These are phyloP conservation scores for Fusarium oligoseptatum DNA, from an alignment of 2,329 filamentous ascomycete genomes.

Conservation along the genomic window DNA sequence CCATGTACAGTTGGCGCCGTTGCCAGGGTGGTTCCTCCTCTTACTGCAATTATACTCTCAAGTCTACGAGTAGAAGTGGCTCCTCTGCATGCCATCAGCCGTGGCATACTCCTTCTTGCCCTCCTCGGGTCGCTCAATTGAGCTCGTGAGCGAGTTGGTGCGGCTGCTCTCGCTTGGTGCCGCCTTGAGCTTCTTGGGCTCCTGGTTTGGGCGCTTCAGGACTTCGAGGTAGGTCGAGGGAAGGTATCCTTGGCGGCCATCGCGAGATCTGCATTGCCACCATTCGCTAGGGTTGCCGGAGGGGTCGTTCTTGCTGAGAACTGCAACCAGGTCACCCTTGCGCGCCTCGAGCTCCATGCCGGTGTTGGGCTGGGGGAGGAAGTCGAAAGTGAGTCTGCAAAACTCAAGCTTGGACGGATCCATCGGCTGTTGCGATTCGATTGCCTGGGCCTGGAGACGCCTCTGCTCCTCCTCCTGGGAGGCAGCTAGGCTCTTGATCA, in stretches of 20 bases:
- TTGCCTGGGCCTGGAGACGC: constrained; percentile 64
- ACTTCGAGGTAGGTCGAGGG: constrained; percentile 92
- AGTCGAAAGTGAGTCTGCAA: constrained; percentile 95
- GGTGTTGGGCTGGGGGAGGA: constrained; percentile 80
- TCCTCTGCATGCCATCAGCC: constrained; percentile 69
- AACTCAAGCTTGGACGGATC: constrained; percentile 96
- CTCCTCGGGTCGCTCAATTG: constrained; percentile 52
- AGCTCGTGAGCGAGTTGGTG: constrained; percentile 65
- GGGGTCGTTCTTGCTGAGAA: constrained; percentile 92
- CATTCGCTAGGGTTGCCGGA: constrained; percentile 93
- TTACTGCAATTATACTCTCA: not conserved
- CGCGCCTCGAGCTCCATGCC: constrained; percentile 88
- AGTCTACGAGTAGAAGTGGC: constrained; percentile 68
- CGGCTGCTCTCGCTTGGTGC: constrained; percentile 62
- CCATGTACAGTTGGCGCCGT: constrained; percentile 14
- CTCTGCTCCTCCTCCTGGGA: constrained; percentile 87
- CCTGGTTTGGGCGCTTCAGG: constrained; percentile 65
- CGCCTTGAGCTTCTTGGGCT: constrained; percentile 66
- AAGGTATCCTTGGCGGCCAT: constrained; percentile 91
- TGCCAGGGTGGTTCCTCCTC: not conserved
- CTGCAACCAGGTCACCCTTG: constrained; percentile 95
- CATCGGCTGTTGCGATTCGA: constrained; percentile 68
- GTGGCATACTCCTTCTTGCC: constrained; percentile 67
- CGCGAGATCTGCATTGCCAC: constrained; percentile 94
- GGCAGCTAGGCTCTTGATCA: constrained; percentile 86